Conservation (phyloP, 2,329 filamentous ascomycete genomes). For the Canariomyces notabilis region DNA sequence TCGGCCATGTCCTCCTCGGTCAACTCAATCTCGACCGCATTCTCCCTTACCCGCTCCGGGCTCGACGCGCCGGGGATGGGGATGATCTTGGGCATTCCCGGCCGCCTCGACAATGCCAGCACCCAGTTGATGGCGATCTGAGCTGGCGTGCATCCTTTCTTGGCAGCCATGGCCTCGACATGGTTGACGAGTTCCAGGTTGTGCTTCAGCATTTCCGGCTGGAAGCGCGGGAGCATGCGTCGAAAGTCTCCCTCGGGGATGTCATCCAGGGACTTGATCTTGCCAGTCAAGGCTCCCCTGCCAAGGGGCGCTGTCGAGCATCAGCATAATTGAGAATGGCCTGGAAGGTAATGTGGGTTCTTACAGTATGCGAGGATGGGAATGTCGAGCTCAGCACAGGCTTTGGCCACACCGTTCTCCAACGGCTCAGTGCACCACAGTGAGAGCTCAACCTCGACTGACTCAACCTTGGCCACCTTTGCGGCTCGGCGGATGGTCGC, state of each 20-base stretch:
- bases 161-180: slow-evolving; percentile 52
- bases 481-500: slow-evolving; percentile 37
- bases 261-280: slow-evolving; percentile 49
- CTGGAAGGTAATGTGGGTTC: slow-evolving; percentile 14
- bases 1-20: slow-evolving; percentile 22
- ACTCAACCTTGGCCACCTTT: slow-evolving; percentile 36
- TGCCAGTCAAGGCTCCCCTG: slow-evolving; percentile 48
- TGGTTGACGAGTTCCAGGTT: slow-evolving; percentile 59
- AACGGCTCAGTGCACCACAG: slow-evolving; percentile 35
- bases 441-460: slow-evolving; percentile 44
- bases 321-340: background rate
- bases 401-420: slow-evolving; percentile 35
- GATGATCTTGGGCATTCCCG: slow-evolving; percentile 54
- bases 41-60: slow-evolving; percentile 54
- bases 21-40: slow-evolving; percentile 42
- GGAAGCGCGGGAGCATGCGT: slow-evolving; percentile 52
- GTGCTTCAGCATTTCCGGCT: slow-evolving; percentile 55
- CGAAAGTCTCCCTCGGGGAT: slow-evolving; percentile 48
- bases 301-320: slow-evolving; percentile 39
- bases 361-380: slow-evolving; percentile 64
- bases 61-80: slow-evolving; percentile 63
- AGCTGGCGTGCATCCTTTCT: slow-evolving; percentile 55
- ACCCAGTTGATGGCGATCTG: slow-evolving; percentile 67
- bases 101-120: slow-evolving; percentile 41
- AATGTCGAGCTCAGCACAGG: slow-evolving; percentile 60